Evolutionary conservation across 495 filamentous ascomycete genomes (phyloP).

Genomic region (Aspergillus nanangensis): DNA sequence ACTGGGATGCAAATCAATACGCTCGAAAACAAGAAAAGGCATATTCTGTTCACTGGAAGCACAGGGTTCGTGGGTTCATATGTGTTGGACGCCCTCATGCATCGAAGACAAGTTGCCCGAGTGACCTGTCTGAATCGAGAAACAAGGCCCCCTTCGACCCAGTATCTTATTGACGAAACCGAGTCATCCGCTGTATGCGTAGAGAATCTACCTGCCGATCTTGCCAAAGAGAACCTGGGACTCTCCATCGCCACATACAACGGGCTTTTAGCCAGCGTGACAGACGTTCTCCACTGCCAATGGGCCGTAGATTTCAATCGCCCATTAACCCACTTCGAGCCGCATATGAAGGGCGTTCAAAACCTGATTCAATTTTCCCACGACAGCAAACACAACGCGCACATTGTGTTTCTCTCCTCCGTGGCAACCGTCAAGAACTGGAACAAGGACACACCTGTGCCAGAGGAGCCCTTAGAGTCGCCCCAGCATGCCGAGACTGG

Average conservation of each 20-base stretch:
- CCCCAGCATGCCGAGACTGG: slow-evolving; percentile 32
- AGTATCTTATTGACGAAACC: neutral
- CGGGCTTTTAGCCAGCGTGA: slow-evolving; percentile 32
- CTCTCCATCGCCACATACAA: slow-evolving; percentile 30
- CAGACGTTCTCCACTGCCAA: slow-evolving; percentile 53
- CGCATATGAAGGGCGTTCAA: slow-evolving; percentile 45
- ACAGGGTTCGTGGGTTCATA: slow-evolving; percentile 53
- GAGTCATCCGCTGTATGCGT: neutral
- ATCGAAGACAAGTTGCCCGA: slow-evolving; percentile 25
- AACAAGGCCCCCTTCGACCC: neutral
- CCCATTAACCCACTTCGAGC: slow-evolving; percentile 46
- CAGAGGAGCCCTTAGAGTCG: slow-evolving; percentile 40
- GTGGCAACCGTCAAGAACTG: slow-evolving; percentile 39
- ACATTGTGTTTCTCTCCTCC: slow-evolving; percentile 49
- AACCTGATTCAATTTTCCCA: slow-evolving; percentile 45
- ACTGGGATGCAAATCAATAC: neutral
- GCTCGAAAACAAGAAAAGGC: slow-evolving; percentile 3
- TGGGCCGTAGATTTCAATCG: slow-evolving; percentile 60
- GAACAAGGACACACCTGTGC: slow-evolving; percentile 25
- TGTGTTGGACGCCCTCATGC: slow-evolving; percentile 38
- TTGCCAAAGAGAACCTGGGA: slow-evolving; percentile 40
- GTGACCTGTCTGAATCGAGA: slow-evolving; percentile 49
- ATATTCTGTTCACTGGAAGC: slow-evolving; percentile 49
- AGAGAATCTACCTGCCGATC: slow-evolving; percentile 33
- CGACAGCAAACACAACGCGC: slow-evolving; percentile 29